Evolutionary conservation across 1,284 basidiomycete genomes (phyloP).

Genomic region (Ustilago bromivora): DNA sequence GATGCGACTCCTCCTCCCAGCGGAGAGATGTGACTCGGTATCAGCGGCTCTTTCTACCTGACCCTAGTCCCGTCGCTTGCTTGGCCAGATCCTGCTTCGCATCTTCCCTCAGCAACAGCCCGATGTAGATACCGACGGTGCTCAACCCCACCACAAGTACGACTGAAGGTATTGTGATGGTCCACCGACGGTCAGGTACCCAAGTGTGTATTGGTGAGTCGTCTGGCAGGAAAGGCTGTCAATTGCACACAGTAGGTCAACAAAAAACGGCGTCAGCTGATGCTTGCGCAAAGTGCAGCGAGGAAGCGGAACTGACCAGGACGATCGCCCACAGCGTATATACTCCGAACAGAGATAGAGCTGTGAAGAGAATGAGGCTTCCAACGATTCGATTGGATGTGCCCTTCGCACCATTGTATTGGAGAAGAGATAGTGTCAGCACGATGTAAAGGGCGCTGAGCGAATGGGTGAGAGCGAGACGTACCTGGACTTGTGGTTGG

Average conservation of each 20-base stretch:
- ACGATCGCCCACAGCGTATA: conserved; percentile 44
- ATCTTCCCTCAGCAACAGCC: conserved; percentile 25
- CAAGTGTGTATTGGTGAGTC: conserved; percentile 20
- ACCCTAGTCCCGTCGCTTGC: not conserved
- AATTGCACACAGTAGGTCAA: not conserved
- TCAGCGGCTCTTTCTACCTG: not conserved
- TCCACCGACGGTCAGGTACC: conserved; percentile 39
- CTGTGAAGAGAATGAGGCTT: conserved; percentile 20
- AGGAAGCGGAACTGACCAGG: conserved; percentile 22
- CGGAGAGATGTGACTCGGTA: too few relatives aligned
- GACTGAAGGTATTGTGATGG: conserved; percentile 30
- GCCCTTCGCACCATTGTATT: conserved; percentile 1
- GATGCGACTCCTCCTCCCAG: too few relatives aligned
- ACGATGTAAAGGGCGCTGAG: not conserved
- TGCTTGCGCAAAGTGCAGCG: not conserved
- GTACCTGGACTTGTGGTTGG: conserved; percentile 13
- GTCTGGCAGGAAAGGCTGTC: conserved; percentile 43
- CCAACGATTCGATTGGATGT: conserved; percentile 28
- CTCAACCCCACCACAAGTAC: conserved; percentile 30
- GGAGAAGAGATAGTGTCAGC: not conserved
- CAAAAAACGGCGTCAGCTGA: not conserved
- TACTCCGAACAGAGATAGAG: conserved; percentile 16
- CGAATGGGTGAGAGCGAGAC: not conserved
- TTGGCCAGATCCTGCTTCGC: conserved; percentile 11
- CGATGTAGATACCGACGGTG: conserved; percentile 37